phyloP scores from a whole-genome alignment of 805 yeast genomes.

The Jamesozyma jinghongensis region DNA sequence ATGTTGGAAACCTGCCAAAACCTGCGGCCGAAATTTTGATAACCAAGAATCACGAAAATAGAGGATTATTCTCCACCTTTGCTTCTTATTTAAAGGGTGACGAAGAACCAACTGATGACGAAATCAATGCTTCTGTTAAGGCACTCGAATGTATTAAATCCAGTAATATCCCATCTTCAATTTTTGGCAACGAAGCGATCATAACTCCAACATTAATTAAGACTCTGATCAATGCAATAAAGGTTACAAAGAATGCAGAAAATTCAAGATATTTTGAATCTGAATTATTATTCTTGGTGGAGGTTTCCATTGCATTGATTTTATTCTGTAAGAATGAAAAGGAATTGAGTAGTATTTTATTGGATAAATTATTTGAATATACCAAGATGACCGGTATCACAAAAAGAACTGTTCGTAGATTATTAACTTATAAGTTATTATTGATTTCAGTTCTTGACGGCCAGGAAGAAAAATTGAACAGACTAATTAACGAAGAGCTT shows the following conservation, averaged over 20 bases:
- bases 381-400: conserved; percentile 13
- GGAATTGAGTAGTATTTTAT: conserved; percentile 16
- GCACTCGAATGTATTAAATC: conserved; percentile 77
- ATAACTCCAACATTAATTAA: conserved; percentile 26
- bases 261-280: conserved; percentile 37
- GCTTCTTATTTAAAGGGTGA: conserved; percentile 91
- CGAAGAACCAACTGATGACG: conserved; percentile 92
- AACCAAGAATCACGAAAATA: conserved; percentile 52
- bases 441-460: conserved; percentile 21
- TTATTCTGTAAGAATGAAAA: conserved; percentile 28
- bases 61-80: conserved; percentile 82
- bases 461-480: conserved; percentile 15
- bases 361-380: conserved; percentile 13
- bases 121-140: conserved; percentile 74
- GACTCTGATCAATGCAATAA: conserved; percentile 30
- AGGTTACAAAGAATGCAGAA: conserved; percentile 25
- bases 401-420: conserved; percentile 25
- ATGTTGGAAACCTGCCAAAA: conserved; percentile 45
- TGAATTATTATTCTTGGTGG: conserved; percentile 41
- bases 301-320: conserved; percentile 29
- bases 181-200: conserved; percentile 39
- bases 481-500: conserved; percentile 24
- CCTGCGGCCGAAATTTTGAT: conserved; percentile 62
- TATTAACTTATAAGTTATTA: conserved; percentile 33
- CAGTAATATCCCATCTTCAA: conserved; percentile 48